Percentiles rank a stretch among this genome's conserved stretches.
Evolutionary conservation across 2,329 filamentous ascomycete genomes (phyloP).

Genomic region (Fusarium denticulatum): DNA sequence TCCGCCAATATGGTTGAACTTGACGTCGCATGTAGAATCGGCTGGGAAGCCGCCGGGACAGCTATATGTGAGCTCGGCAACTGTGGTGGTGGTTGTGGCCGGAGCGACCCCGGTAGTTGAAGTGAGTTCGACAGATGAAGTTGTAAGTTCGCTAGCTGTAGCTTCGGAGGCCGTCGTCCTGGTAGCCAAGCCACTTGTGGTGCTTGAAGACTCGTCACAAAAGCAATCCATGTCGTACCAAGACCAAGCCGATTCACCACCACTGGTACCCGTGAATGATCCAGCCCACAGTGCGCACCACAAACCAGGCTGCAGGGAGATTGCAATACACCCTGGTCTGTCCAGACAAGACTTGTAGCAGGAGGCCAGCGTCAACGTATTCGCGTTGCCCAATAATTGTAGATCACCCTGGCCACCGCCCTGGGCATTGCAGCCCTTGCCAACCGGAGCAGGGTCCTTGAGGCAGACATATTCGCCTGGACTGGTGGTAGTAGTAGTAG

Average conservation of each 20-base stretch:
- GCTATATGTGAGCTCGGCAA: no score
- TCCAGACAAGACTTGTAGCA: background rate
- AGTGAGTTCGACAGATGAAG: background rate
- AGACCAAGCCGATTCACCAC: background rate
- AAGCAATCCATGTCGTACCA: background rate
- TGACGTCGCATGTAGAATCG: no score
- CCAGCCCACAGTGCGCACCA: background rate
- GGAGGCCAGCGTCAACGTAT: background rate
- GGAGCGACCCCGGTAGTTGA: background rate
- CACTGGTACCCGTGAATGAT: background rate
- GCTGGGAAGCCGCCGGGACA: no score
- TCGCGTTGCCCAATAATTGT: background rate
- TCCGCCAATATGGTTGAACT: no score
- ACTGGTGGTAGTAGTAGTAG: background rate
- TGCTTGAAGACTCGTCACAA: background rate
- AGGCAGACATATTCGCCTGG: background rate
- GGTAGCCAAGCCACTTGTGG: background rate
- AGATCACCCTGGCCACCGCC: background rate
- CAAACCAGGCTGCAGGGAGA: background rate
- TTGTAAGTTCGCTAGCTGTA: fast-evolving
- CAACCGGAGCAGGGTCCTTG: background rate
- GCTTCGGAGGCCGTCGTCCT: background rate
- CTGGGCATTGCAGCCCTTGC: background rate
- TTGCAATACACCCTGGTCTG: background rate
- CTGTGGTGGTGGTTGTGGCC: background rate